Evolutionary conservation across 257 asterid genomes (phyloP).

Genomic region (Solanum commersonii): DNA sequence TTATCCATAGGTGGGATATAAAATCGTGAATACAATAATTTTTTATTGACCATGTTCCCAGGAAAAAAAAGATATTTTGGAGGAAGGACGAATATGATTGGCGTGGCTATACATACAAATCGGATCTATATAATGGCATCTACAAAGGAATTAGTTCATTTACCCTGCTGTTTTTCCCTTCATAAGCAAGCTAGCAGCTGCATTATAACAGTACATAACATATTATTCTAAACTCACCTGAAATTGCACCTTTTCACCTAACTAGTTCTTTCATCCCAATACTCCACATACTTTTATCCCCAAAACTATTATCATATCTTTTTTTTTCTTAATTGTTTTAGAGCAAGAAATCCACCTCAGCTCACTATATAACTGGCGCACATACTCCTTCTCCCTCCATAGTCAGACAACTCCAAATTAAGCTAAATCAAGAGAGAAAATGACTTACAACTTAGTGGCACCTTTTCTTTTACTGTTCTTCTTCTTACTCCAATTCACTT

Average conservation of each 20-base stretch:
- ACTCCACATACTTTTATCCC: neutral
- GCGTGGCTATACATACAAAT: too few species aligned
- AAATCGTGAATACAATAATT: too few species aligned
- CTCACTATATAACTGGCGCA: neutral
- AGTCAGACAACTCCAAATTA: neutral
- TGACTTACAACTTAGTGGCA: neutral
- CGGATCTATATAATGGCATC: too few species aligned
- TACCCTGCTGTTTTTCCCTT: slow-evolving; percentile 12
- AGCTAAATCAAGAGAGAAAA: neutral
- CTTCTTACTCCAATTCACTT: slow-evolving; percentile 1
- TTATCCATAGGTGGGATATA: too few species aligned
- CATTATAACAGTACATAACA: slow-evolving; percentile 15
- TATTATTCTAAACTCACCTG: slow-evolving; percentile 19
- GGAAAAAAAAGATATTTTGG: too few species aligned
- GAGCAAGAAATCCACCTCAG: neutral
- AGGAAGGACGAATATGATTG: too few species aligned
- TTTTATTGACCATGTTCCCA: too few species aligned
- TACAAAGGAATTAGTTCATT: neutral
- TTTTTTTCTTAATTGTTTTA: neutral
- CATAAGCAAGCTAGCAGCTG: slow-evolving; percentile 34
- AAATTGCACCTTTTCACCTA: slow-evolving; percentile 13
- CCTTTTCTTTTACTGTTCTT: slow-evolving; percentile 6
- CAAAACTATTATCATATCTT: neutral
- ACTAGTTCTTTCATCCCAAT: neutral
- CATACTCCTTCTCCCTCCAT: neutral